A percentile compares a stretch with the other conserved stretches of the same genome.
Conservation (phyloP, 2,329 filamentous ascomycete species). For the Colletotrichum chlorophyti region DNA sequence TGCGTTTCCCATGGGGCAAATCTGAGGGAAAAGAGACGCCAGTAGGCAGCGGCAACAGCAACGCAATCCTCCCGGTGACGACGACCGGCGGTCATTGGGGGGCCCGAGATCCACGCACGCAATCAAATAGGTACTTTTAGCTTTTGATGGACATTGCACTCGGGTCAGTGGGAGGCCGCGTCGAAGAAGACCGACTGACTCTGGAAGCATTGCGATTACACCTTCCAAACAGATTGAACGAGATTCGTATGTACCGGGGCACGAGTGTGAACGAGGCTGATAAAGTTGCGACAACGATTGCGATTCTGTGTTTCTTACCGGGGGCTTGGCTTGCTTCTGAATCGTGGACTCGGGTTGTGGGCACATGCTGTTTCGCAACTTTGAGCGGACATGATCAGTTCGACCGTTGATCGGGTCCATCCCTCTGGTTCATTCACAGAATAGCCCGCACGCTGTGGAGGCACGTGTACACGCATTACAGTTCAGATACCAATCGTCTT, state of each 20-base stretch:
- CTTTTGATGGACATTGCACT: too few species aligned
- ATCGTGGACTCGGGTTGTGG: conserved; percentile 18
- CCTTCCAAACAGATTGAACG: too few species aligned
- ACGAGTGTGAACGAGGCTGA: conserved; percentile 14
- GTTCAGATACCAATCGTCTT: too few species aligned
- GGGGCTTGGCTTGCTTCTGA: background rate
- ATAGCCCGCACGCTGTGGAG: too few species aligned
- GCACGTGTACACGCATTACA: too few species aligned
- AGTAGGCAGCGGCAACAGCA: conserved; percentile 9
- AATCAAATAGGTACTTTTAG: too few species aligned
- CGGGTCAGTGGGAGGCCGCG: too few species aligned
- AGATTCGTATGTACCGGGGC: too few species aligned
- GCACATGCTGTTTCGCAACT: background rate
- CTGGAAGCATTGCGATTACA: background rate
- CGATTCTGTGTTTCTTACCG: background rate
- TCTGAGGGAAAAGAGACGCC: background rate
- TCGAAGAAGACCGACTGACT: background rate
- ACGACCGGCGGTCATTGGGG: background rate
- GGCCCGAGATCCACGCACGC: background rate
- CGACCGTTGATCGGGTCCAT: too few species aligned
- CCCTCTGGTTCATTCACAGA: too few species aligned
- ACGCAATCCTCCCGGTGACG: conserved; percentile 21
- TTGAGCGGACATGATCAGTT: too few species aligned
- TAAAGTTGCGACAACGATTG: conserved; percentile 8
- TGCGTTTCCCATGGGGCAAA: background rate